Conservation (phyloP, 2,329 filamentous ascomycete species). For the Exophiala aquamarina region DNA sequence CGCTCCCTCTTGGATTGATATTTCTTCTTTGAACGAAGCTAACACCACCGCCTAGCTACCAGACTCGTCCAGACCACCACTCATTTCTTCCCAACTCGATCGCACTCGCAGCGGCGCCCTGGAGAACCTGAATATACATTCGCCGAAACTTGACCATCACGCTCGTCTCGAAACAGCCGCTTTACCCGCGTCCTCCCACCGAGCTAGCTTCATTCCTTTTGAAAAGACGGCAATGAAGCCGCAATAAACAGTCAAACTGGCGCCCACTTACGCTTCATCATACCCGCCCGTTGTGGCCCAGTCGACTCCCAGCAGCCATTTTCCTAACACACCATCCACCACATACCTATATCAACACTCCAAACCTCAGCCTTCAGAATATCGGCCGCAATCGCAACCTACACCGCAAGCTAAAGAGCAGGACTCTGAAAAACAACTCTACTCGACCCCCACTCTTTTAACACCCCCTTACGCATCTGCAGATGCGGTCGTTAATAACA, state of each 20-base stretch:
- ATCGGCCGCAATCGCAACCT: constrained; percentile 6
- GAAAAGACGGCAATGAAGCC: constrained; percentile 7
- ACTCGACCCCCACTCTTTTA: constrained; percentile 10
- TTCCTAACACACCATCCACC: background rate
- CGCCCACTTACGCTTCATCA: constrained; percentile 12
- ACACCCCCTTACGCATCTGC: constrained; percentile 23
- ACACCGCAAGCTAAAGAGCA: constrained; percentile 9
- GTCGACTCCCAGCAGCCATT: constrained; percentile 1
- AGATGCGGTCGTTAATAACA: constrained; percentile 20
- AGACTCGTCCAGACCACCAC: too few relatives aligned
- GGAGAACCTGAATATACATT: too few relatives aligned
- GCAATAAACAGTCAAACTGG: constrained; percentile 21
- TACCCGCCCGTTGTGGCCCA: constrained; percentile 14
- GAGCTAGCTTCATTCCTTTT: background rate
- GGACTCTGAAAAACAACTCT: constrained; percentile 5
- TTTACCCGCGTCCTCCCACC: background rate
- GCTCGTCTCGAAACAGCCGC: background rate
- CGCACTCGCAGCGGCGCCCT: too few relatives aligned
- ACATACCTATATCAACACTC: background rate
- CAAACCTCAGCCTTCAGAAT: constrained; percentile 1
- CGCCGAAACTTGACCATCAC: too few relatives aligned
- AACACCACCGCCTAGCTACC: too few relatives aligned
- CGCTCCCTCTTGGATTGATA: too few relatives aligned
- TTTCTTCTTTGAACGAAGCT: too few relatives aligned
- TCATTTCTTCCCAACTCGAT: too few relatives aligned